These are phyloP conservation scores for Neonectria ditissima DNA, from an alignment of 2,329 filamentous ascomycete genomes.

Conservation along the genomic window DNA sequence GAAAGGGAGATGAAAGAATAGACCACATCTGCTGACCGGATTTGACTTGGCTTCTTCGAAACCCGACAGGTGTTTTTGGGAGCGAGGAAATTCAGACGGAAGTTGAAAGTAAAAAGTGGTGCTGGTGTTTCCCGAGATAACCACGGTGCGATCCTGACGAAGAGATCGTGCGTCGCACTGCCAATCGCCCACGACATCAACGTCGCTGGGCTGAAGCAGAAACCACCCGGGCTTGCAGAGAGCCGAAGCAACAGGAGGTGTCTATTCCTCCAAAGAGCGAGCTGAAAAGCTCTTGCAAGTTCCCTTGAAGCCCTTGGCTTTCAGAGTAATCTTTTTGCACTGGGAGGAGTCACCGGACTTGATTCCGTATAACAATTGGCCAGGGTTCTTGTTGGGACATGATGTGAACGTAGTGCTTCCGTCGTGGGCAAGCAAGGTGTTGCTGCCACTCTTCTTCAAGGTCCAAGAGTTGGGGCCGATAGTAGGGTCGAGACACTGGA, in stretches of 20 bases:
- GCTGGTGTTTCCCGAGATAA: slow-evolving; percentile 22
- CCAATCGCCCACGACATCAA: slow-evolving; percentile 14
- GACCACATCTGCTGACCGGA: slow-evolving; percentile 10
- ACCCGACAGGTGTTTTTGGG: neutral
- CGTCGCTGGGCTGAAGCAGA: slow-evolving; percentile 4
- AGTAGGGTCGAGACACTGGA: slow-evolving; percentile 50
- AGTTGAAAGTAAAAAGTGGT: slow-evolving; percentile 21
- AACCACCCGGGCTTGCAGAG: slow-evolving; percentile 11
- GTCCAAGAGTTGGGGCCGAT: slow-evolving; percentile 47
- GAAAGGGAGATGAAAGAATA: slow-evolving; percentile 26
- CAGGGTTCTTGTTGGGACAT: slow-evolving; percentile 41
- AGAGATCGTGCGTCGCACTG: slow-evolving; percentile 16
- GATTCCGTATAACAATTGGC: slow-evolving; percentile 41
- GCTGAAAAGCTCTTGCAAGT: slow-evolving; percentile 39
- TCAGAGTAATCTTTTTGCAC: slow-evolving; percentile 43
- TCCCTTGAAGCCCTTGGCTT: slow-evolving; percentile 44
- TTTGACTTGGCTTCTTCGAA: slow-evolving; percentile 3
- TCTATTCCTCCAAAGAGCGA: slow-evolving; percentile 17
- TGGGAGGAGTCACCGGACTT: slow-evolving; percentile 26
- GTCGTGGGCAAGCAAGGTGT: slow-evolving; percentile 42
- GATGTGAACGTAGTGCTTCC: slow-evolving; percentile 40
- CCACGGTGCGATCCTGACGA: slow-evolving; percentile 3
- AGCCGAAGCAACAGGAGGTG: neutral
- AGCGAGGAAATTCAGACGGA: slow-evolving; percentile 9
- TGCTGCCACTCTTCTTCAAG: slow-evolving; percentile 37